These are phyloP conservation scores for Epichloe amarillans DNA, from an alignment of 2,329 filamentous ascomycete species.

Conservation along the genomic window DNA sequence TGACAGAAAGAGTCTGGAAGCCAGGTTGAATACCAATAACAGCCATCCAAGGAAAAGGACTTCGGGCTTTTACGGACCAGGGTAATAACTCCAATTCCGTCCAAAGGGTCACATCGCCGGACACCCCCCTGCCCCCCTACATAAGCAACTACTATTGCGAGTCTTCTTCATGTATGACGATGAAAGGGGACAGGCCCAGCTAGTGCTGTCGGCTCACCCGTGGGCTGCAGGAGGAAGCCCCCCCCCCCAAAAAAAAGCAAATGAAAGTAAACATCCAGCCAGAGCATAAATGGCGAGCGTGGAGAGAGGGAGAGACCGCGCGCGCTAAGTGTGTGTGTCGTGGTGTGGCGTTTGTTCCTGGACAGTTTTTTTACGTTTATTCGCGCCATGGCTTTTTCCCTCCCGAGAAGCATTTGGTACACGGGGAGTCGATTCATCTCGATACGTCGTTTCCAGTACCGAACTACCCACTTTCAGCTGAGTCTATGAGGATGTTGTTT, in stretches of 20 bases:
- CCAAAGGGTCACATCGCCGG: slow-evolving; percentile 1
- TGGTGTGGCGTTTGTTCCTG: too few species aligned
- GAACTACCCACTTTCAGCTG: too few species aligned
- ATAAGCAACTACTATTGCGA: not conserved
- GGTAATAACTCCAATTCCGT: not conserved
- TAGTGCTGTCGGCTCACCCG: not conserved
- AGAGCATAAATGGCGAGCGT: too few species aligned
- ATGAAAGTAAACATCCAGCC: too few species aligned
- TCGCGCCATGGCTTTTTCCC: too few species aligned
- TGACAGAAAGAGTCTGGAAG: not conserved
- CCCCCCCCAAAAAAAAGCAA: not conserved
- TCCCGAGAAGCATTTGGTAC: too few species aligned
- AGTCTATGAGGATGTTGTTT: too few species aligned
- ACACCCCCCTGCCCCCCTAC: not conserved
- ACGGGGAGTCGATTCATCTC: too few species aligned
- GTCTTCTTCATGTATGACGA: slow-evolving; percentile 1
- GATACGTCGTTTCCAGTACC: too few species aligned
- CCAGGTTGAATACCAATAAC: not conserved
- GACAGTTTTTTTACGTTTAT: too few species aligned
- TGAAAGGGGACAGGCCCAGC: not conserved
- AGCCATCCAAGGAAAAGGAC: too few species aligned
- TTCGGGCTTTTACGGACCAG: not conserved
- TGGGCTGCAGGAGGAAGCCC: not conserved
- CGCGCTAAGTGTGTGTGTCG: not conserved
- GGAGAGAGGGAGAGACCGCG: not conserved